These are phyloP conservation scores for Microbotryum violaceum DNA, from an alignment of 1,284 basidiomycete genomes.

Conservation along the genomic window DNA sequence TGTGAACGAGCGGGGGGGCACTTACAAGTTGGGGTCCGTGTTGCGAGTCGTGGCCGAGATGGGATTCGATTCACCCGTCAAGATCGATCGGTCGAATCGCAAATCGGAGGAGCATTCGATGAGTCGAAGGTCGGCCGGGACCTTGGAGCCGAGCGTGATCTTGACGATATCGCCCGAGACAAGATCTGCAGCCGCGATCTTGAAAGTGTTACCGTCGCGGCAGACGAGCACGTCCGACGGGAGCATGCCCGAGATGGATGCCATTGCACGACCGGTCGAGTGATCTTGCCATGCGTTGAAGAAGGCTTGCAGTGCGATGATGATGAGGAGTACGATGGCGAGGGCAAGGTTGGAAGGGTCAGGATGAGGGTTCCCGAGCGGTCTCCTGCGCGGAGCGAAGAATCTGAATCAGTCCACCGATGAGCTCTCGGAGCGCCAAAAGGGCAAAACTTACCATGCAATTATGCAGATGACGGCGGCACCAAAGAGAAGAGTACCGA, in stretches of 20 bases:
- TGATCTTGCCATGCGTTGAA: slow-evolving; percentile 49
- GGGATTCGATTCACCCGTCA: slow-evolving; percentile 56
- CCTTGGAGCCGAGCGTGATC: slow-evolving; percentile 43
- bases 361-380: slow-evolving; percentile 45
- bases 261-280: slow-evolving; percentile 44
- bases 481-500: slow-evolving; percentile 53
- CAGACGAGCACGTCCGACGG: slow-evolving; percentile 43
- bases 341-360: slow-evolving; percentile 47
- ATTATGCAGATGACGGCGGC: slow-evolving; percentile 48
- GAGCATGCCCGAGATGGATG: slow-evolving; percentile 45
- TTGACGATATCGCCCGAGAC: slow-evolving; percentile 44
- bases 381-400: slow-evolving; percentile 41
- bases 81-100: slow-evolving; percentile 56
- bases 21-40: slow-evolving; percentile 48
- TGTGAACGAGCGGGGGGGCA: too few relatives aligned
- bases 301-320: slow-evolving; percentile 44
- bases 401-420: not conserved
- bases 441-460: slow-evolving; percentile 40
- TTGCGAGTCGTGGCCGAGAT: slow-evolving; percentile 49
- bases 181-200: slow-evolving; percentile 38
- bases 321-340: slow-evolving; percentile 45
- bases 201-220: slow-evolving; percentile 39
- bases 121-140: slow-evolving; percentile 51
- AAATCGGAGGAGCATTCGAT: slow-evolving; percentile 49
- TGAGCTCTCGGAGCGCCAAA: not conserved